Base-by-base conservation (phyloP, 345 rosid species). In the Boechera stricta region DNA sequence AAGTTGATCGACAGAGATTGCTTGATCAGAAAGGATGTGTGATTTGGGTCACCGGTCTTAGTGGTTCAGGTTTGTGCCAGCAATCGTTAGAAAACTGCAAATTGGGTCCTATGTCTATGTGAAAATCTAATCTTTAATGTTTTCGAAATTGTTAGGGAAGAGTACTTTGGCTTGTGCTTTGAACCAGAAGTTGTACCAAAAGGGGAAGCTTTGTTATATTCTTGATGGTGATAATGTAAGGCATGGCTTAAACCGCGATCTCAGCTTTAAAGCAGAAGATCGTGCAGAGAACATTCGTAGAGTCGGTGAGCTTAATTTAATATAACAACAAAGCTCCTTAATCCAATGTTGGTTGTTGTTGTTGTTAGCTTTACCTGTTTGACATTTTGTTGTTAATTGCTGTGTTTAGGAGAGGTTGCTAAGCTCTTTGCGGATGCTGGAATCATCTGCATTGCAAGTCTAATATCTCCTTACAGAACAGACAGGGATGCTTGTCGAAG, bases 391-490 rank as follows among this genome's bases (percentile, higher is more conserved):
- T 68, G 31, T 47, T 10, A 0, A 2, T 68, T 67, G 6, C 1
- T 59, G 9, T 76, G 69, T 72, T 60, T 84, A 89, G 97, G 91
- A 8, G 97, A 91, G 85, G 94, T 86, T 12, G 97, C 94, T 36
- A 91, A 86, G 83, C 92, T 91, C 60, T 91, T 89, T 78, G 89
- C 92, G 16, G 92, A 91, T 85, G 86, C 97, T 36, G 91, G 94
- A 72, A 73, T 91, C 52, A 89, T 91, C 64, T 91, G 94, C 88
- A 82, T 91, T 82, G 94, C 91, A 9, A 85, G 94, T 73, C 66
- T 91, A 28, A 91, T 89, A 69, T 91, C 97, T 77, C 97, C 97
- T 8, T 91, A 90, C 38, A 82, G 89, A 81, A 83, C 64, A 82
- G 95, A 91, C 42, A 81, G 95, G 57, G 90, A 88, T 63, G 75